A percentile compares a stretch with the other conserved stretches of the same genome.
These are phyloP conservation scores for Cydonia oblonga DNA, from an alignment of 331 rosid genomes.

Conservation along the genomic window DNA sequence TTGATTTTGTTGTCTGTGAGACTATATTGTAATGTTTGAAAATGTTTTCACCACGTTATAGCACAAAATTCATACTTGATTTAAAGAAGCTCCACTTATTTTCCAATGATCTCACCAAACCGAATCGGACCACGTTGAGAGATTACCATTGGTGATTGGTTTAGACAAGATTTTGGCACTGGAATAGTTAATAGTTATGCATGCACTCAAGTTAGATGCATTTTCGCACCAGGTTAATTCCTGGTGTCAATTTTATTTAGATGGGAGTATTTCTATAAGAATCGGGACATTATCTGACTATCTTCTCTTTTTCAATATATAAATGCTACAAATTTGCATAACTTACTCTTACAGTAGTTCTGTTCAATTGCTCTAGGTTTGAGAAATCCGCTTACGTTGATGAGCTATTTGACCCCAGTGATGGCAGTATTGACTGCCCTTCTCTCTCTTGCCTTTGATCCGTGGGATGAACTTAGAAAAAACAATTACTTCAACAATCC, in stretches of 20 bases:
- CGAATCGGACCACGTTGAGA: neutral
- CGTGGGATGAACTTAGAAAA: constrained; percentile 66
- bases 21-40: neutral
- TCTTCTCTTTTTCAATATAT: neutral
- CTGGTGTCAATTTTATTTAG: neutral
- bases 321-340: constrained; percentile 2
- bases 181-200: neutral
- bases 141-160: neutral
- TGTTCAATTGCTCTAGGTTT: constrained; percentile 50
- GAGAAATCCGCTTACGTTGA: constrained; percentile 85
- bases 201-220: neutral
- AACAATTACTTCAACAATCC: constrained; percentile 65
- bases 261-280: neutral
- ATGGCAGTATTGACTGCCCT: constrained; percentile 74
- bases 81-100: neutral
- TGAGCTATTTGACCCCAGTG: constrained; percentile 93
- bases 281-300: neutral
- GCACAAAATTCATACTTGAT: neutral
- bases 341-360: constrained; percentile 1
- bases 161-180: neutral
- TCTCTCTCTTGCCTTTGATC: constrained; percentile 77
- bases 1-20: neutral
- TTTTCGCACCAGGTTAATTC: neutral
- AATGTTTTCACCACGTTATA: neutral
- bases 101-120: neutral